Evolutionary conservation across 2,329 filamentous ascomycete species (phyloP), one percentile per base, ranked within the genome.

Genomic region (Samsoniella hepiali): DNA sequence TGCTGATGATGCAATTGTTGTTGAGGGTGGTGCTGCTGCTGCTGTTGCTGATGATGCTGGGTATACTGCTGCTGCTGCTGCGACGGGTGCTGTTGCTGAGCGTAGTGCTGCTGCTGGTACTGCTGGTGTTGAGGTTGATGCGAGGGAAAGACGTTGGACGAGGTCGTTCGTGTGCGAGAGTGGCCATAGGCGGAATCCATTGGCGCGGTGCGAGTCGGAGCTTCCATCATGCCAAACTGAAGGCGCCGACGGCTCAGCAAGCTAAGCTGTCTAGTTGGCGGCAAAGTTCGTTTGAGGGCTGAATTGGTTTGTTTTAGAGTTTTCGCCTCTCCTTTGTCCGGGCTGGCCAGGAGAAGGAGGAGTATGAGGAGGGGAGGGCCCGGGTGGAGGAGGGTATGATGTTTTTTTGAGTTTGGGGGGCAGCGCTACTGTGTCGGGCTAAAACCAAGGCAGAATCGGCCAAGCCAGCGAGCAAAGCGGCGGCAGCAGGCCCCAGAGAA

Each of bases 121-220:
- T 31, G 57, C 32, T 55, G 51, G 11, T 36, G 42, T 22, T 62
- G 58, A 8, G n/a, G 9, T 34, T 54, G 58, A 15, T 63, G 60
- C 22, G 60, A 27, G 29, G 81, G 81, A 58, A 84, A 83, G 63
- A 78, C 74, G 71, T 78, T 84, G 65, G 84, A 86, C 2, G 84
- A 86, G 15, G 79, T 81, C n/a, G 83, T 85, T 70, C 83, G 78
- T 59, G 82, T 79, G 69, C 82, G 79, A 42, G 82, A 84, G 68
- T 86, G 84, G 62, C 79, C 75, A 72, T 85, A 84, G 47, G 73
- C 34, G 17, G 62, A 73, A 64, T 76, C 73, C 67, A 75, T 70
- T 62, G 71, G 72, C 63, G 72, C 70, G 63, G 71, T 69, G 63
- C 70, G 70, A 38, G 68, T 53, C 22, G 59, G 54, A 40, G 63